Evolutionary conservation across 371 early-diverging fungal genomes (phyloP).

Genomic region (Rhizopus arrhizus): DNA sequence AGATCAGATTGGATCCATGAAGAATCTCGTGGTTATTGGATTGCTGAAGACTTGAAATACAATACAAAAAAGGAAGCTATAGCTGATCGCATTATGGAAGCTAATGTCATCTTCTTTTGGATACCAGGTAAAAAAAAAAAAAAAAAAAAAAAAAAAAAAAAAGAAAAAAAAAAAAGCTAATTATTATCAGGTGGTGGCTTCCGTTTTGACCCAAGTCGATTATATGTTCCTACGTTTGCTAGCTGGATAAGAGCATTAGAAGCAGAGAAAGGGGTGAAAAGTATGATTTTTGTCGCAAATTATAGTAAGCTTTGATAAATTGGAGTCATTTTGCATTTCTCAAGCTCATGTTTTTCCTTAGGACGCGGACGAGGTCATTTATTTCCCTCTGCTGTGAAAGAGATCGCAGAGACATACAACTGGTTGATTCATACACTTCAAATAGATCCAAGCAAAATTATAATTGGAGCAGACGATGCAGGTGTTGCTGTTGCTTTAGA

Average conservation of each 20-base stretch:
- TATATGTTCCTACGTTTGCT: slow-evolving; percentile 40
- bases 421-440: slow-evolving; percentile 34
- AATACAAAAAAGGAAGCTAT: slow-evolving; percentile 41
- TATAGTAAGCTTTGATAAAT: slow-evolving; percentile 29
- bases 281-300: slow-evolving; percentile 41
- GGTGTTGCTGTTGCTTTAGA: slow-evolving; percentile 44
- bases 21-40: slow-evolving; percentile 30
- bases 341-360: slow-evolving; percentile 1
- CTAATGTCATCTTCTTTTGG: slow-evolving; percentile 45
- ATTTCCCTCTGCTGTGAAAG: slow-evolving; percentile 41
- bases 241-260: slow-evolving; percentile 41
- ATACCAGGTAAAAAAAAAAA: slow-evolving; percentile 35
- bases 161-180: neutral
- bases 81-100: slow-evolving; percentile 31
- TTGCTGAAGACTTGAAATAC: slow-evolving; percentile 36
- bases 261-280: slow-evolving; percentile 43
- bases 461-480: slow-evolving; percentile 41
- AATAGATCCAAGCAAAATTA: slow-evolving; percentile 26
- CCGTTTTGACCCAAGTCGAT: slow-evolving; percentile 34
- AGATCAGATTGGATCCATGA: slow-evolving; percentile 29
- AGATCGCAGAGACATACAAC: slow-evolving; percentile 31
- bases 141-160: no score
- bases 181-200: slow-evolving; percentile 42
- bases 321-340: neutral
- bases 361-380: slow-evolving; percentile 31